Evolutionary conservation across 805 yeast species (phyloP), one percentile per base, ranked within the genome.

Genomic region (Ogataea chonburiensis): DNA sequence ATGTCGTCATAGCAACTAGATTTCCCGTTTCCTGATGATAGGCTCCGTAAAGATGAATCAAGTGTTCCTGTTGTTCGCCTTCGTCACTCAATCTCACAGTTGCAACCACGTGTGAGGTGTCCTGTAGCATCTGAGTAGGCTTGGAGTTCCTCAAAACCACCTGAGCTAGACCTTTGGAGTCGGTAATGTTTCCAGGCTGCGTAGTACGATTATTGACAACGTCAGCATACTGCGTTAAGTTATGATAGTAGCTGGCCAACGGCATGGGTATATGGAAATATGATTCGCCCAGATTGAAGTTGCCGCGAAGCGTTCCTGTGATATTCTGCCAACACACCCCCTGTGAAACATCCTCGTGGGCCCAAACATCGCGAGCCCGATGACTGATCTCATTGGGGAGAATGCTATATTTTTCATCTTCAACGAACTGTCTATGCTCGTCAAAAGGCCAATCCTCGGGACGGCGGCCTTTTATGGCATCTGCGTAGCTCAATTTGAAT

Each of bases 11-110:
- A 0, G 79, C 68, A 11, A 84, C 63, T 4, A 84, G 55, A 34
- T 83, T 66, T 0, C 94, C 94, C 1, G 76, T 61, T 14, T 71
- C 68, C 43, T 82, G 79, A 51, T 81, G 86, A 54, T 81, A 82
- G 2, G 79, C 68, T 0, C 88, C 89, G 16, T 63, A 61, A 8
- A 85, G 61, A 4, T 67, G 64, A 13, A 87, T 46, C 1, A 56
- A 52, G 52, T 79, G 78, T 37, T 63, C 66, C 20, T 75, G 69
- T 6, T 62, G 51, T 43, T 81, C 85, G 3, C 62, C 60, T 14
- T 50, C 38, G 53, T 80, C 81, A 16, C 52, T 55, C 8, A 74
- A 20, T 15, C 35, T 45, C 3, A 69, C 19, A 4, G 38, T 43
- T 11, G 71, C 31, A 4, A 45, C 42, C 4, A 71, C 65, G 9